Evolutionary conservation across 2,329 filamentous ascomycete species (phyloP).

Genomic region (Diaporthe helianthi): DNA sequence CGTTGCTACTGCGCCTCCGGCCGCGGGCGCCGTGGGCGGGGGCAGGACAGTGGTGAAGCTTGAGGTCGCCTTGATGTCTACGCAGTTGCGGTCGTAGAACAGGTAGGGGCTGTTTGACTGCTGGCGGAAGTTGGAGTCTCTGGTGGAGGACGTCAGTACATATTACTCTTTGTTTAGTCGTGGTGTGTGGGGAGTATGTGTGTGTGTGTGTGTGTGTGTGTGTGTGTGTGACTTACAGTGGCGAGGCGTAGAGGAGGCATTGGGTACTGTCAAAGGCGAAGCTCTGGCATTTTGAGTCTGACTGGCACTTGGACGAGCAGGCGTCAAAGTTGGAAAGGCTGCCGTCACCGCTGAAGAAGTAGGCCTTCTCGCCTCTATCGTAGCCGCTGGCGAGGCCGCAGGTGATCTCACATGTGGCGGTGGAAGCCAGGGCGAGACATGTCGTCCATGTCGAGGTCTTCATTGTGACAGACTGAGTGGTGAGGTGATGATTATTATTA

Average conservation of each 20-base stretch:
- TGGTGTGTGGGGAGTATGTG: too few relatives aligned
- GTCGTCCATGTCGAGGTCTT: not conserved
- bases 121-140: slow-evolving; percentile 30
- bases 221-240: too few relatives aligned
- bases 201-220: too few relatives aligned
- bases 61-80: slow-evolving; percentile 25
- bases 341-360: slow-evolving; percentile 33
- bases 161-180: not conserved
- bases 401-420: slow-evolving; percentile 13
- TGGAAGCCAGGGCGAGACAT: not conserved
- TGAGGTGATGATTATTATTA: not conserved
- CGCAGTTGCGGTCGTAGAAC: slow-evolving; percentile 34
- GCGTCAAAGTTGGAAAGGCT: slow-evolving; percentile 27
- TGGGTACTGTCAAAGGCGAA: slow-evolving; percentile 27
- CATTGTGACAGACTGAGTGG: not conserved
- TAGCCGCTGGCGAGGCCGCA: slow-evolving; percentile 32
- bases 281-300: slow-evolving; percentile 24
- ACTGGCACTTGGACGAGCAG: slow-evolving; percentile 30
- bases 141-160: not conserved
- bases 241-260: slow-evolving; percentile 29
- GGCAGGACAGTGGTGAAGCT: slow-evolving; percentile 28
- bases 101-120: slow-evolving; percentile 32
- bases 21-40: not conserved
- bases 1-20: not conserved
- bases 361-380: slow-evolving; percentile 30